These are phyloP conservation scores for Halteria grandinella DNA, from an alignment of 73 alveolate genomes.

Conservation along the genomic window DNA sequence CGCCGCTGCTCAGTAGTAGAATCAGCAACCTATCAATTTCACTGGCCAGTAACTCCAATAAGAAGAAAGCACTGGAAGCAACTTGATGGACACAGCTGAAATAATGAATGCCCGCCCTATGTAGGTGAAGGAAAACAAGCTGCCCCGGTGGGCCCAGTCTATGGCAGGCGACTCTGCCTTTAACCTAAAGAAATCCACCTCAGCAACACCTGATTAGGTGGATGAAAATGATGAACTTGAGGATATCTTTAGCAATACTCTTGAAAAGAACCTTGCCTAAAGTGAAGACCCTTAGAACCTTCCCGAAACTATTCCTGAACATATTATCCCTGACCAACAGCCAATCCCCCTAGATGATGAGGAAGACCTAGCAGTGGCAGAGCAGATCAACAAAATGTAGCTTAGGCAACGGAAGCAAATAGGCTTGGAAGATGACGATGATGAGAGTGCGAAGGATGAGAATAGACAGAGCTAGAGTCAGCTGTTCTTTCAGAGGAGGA, in stretches of 20 bases:
- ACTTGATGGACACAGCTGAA: too few species aligned
- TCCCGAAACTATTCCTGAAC: too few species aligned
- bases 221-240: slow-evolving; percentile 36
- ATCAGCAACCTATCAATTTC: too few species aligned
- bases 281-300: too few species aligned
- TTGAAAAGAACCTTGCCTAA: too few species aligned
- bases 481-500: slow-evolving; percentile 37
- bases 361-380: slow-evolving; percentile 19
- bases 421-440: slow-evolving; percentile 46
- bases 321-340: too few species aligned
- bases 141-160: slow-evolving; percentile 53
- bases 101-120: too few species aligned
- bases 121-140: slow-evolving; percentile 20
- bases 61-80: too few species aligned
- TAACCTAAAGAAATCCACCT: too few species aligned
- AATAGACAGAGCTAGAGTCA: slow-evolving; percentile 42
- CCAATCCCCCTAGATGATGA: slow-evolving; percentile 52
- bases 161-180: slow-evolving; percentile 50
- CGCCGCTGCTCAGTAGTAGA: too few species aligned
- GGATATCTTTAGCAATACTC: slow-evolving; percentile 13
- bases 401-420: slow-evolving; percentile 19
- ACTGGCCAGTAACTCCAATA: too few species aligned
- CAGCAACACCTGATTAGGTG: too few species aligned
- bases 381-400: slow-evolving; percentile 36
- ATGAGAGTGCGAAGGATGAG: slow-evolving; percentile 20